Conservation (phyloP, 106 monocot species). For the Posidonia australis region DNA sequence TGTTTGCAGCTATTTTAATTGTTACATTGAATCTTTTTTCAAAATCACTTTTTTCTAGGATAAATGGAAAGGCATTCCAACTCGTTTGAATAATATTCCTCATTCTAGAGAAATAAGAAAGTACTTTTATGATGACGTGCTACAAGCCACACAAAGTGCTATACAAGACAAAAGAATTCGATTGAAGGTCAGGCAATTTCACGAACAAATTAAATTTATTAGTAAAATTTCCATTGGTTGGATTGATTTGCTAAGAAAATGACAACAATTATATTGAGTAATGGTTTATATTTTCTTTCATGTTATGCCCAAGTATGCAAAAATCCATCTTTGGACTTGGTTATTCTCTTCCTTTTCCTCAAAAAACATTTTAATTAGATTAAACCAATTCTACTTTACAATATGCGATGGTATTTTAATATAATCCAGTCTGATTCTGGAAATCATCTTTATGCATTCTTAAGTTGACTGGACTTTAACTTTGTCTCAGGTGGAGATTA, state of each 20-base stretch:
- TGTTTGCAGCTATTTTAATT: not conserved
- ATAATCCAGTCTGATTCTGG: not conserved
- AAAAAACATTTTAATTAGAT: not conserved
- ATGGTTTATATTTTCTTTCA: too few relatives aligned
- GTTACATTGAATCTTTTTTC: not conserved
- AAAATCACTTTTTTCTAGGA: conserved; percentile 23
- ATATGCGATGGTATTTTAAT: not conserved
- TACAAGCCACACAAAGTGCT: conserved; percentile 57
- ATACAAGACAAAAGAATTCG: conserved; percentile 69
- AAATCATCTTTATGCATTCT: not conserved
- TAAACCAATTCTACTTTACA: not conserved
- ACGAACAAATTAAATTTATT: not conserved
- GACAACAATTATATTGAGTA: too few relatives aligned
- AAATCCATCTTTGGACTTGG: not conserved
- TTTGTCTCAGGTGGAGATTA: conserved; percentile 67
- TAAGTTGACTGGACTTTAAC: not conserved
- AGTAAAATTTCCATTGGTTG: not conserved
- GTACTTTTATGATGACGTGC: conserved; percentile 84
- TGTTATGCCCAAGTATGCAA: not conserved
- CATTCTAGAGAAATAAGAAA: conserved; percentile 92
- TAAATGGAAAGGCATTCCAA: conserved; percentile 92
- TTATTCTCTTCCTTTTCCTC: not conserved
- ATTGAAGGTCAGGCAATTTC: conserved; percentile 41
- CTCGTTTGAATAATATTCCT: conserved; percentile 87
- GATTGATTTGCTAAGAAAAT: not conserved